Conservation (phyloP, 2,329 filamentous ascomycete species). For the Sporothrix brasiliensis region DNA sequence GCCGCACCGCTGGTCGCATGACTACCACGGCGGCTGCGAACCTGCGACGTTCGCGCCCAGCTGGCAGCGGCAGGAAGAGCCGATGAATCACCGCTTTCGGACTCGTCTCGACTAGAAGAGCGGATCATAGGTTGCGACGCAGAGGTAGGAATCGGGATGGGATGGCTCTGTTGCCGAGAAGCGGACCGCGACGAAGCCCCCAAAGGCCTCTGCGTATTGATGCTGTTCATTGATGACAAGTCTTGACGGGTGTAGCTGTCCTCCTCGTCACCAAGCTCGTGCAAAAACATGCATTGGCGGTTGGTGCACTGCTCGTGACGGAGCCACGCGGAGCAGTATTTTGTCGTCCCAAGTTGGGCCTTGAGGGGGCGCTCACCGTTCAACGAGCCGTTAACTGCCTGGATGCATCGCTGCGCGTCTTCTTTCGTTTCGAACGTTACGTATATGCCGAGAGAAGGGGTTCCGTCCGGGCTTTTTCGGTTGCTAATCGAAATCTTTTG, state of each 20-base stretch:
- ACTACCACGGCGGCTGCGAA: constrained; percentile 71
- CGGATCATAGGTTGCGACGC: constrained; percentile 67
- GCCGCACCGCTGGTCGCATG: constrained; percentile 79
- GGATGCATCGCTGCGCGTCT: constrained; percentile 87
- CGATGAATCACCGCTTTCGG: constrained; percentile 75
- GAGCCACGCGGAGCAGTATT: constrained; percentile 97
- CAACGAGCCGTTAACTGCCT: constrained; percentile 85
- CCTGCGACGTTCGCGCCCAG: constrained; percentile 77
- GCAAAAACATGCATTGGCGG: constrained; percentile 95
- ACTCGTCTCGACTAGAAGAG: constrained; percentile 76
- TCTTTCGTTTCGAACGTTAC: constrained; percentile 95
- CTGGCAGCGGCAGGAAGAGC: constrained; percentile 92
- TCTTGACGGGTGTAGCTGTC: constrained; percentile 96
- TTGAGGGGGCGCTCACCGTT: constrained; percentile 86
- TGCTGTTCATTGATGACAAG: constrained; percentile 89
- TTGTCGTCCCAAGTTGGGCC: constrained; percentile 84
- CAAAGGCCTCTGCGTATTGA: constrained; percentile 74
- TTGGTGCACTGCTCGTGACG: constrained; percentile 94
- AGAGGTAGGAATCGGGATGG: constrained; percentile 38
- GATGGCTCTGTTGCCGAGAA: constrained; percentile 56
- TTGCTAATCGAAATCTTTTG: constrained; percentile 99
- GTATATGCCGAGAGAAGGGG: constrained; percentile 92
- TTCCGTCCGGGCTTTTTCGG: constrained; percentile 74
- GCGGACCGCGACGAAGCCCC: constrained; percentile 56
- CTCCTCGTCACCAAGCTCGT: constrained; percentile 97